Evolutionary conservation across 2,329 filamentous ascomycete genomes (phyloP), one percentile per base, ranked within the genome.

Genomic region (Xylaria multiplex): DNA sequence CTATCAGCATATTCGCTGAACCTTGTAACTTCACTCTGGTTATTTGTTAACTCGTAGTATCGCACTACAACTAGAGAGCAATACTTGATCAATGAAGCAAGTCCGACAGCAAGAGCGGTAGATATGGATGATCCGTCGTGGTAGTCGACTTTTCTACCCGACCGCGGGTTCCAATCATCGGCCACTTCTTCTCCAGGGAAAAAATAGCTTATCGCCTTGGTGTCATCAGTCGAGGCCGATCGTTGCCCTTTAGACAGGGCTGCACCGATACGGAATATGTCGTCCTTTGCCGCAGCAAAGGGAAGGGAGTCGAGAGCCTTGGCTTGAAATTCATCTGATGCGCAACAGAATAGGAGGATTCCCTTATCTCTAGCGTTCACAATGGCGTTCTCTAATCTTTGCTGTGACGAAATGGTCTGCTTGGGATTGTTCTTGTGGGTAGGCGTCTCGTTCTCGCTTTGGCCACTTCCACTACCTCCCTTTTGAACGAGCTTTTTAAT

Each of bases 61-160:
- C 37, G 37, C 37, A 14, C 37, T 14, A 40, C 37, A 14, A 40
- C 37, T 14, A 40, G 37, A 40, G 14, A 13, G 19, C 46, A 49
- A 22, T 49, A 56, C 53, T 35, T 56, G 35, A 56, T 42, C 22
- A 56, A 24, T 6, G 53, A 56, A 16, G 53, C 53, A 13, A 56
- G 53, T 9, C 53, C 53, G 19, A 35, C 53, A 22, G 53, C 53
- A 13, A 56, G 53, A 11, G 53, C 53, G 7, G 53, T 43, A 3
- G n/a, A 22, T 9, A 43, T 27, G 22, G 53, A 56, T 16, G 53
- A 56, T 9, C 53, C 53, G 11, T 56, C 53, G 11, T 56, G 53
- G 32, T 56, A 56, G 14, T 43, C n/a, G 53, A 56, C 53, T 4
- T 24, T 9, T 16, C 16, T 30, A 5, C 2, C 3, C 4, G 24